These are phyloP conservation scores for Lecanoromycetidae sp. DNA, from an alignment of 2,329 filamentous ascomycete species.

Conservation along the genomic window DNA sequence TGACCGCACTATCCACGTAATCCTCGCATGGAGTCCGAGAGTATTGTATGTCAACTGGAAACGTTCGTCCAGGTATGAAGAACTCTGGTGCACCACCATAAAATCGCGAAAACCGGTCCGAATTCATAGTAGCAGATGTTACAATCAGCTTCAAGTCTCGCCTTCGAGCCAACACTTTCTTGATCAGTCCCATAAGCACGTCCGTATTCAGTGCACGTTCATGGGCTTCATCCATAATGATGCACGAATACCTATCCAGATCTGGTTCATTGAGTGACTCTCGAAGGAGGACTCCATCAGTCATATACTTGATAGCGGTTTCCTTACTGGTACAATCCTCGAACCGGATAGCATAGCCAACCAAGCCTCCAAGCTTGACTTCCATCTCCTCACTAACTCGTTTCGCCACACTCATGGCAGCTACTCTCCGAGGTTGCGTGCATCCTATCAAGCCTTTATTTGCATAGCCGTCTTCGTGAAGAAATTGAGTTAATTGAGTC, in stretches of 20 bases:
- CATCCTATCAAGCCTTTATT: slow-evolving; percentile 84
- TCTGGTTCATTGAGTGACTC: slow-evolving; percentile 89
- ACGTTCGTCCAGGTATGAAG: slow-evolving; percentile 87
- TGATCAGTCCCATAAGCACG: slow-evolving; percentile 92
- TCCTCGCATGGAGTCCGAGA: slow-evolving; percentile 92
- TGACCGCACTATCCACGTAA: slow-evolving; percentile 93
- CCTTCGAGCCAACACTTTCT: slow-evolving; percentile 83
- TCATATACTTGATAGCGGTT: slow-evolving; percentile 98
- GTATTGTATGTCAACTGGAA: slow-evolving; percentile 93
- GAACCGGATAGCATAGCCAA: slow-evolving; percentile 95
- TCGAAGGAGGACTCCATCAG: slow-evolving; percentile 83
- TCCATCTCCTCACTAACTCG: slow-evolving; percentile 98
- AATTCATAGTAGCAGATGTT: slow-evolving; percentile 97
- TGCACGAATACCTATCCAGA: slow-evolving; percentile 89
- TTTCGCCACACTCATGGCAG: slow-evolving; percentile 97
- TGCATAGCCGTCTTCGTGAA: slow-evolving; percentile 90
- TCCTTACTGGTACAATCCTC: slow-evolving; percentile 96
- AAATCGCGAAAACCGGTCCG: slow-evolving; percentile 89
- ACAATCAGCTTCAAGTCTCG: slow-evolving; percentile 93
- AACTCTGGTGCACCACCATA: slow-evolving; percentile 95
- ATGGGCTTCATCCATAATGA: slow-evolving; percentile 99
- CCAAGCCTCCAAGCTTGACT: slow-evolving; percentile 70
- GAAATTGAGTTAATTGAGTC: slow-evolving; percentile 90
- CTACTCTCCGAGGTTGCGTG: slow-evolving; percentile 89
- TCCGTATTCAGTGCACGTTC: slow-evolving; percentile 94